Evolutionary conservation across 805 yeast species (phyloP), one percentile per base, ranked within the genome.

Genomic region (Wickerhamiella allomyrinae): DNA sequence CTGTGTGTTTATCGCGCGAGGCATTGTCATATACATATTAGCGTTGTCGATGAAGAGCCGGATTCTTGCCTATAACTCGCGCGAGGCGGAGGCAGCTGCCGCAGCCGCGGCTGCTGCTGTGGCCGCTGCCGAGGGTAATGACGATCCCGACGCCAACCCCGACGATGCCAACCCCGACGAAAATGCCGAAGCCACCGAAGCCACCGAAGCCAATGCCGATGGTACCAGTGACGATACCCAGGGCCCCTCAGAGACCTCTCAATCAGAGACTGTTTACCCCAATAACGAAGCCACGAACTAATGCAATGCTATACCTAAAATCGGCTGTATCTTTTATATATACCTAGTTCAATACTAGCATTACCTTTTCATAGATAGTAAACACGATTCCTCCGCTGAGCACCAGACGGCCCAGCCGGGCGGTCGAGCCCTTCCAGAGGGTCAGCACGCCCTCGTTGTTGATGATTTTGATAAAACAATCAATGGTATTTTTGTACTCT

Each of bases 351-450:
- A 34, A 13, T 6, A 79, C 40, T 29, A 68, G 73, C 60, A 89
- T 68, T 66, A 89, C 79, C 63, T 86, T 83, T 60, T 89, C 98
- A 60, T 89, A 89, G 43, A 91, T 83, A 17, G 97, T 91, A 65
- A 89, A 89, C 22, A 91, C 96, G 51, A 89, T 89, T 54, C 98
- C 98, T 47, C 98, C 98, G 63, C 94, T 81, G 57, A 89, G 70
- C 27, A 87, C 76, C 57, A 89, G 70, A 54, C 98, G 74, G 5
- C 97, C 97, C 47, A 89, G 67, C 57, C 98, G 73, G 37, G 98
- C 97, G 2, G 97, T 91, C 27, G 97, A 95, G 47, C 98, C 98
- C 63, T 84, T 84, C 98, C 98, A 89, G 64, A 86, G 85, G 5
- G 95, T 81, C 56, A 74, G 65, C 49, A 87, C 64, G 8, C 98